A percentile compares a stretch with the other conserved stretches of the same genome.
Evolutionary conservation across 208 protist species (phyloP).

Genomic region (Wallacemonas sp.): DNA sequence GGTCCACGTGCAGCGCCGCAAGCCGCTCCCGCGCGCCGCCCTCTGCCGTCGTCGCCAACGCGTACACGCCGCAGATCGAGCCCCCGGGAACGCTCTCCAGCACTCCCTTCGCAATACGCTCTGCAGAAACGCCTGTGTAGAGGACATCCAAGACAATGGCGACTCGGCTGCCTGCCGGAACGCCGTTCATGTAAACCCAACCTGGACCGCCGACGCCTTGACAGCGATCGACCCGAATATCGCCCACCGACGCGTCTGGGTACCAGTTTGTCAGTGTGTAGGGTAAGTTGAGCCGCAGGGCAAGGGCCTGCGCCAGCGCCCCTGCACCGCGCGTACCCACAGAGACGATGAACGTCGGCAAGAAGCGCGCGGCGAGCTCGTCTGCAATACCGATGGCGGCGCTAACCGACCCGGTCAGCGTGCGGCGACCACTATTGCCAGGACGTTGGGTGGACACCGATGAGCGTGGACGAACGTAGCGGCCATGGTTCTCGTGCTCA

Average conservation of each 20-base stretch:
- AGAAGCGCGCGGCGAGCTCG: neutral
- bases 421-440: neutral
- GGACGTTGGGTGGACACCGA: neutral
- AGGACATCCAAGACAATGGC: conserved; percentile 24
- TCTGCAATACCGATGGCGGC: neutral
- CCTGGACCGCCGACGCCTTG: conserved; percentile 18
- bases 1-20: neutral
- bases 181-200: conserved; percentile 28
- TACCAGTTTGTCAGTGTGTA: conserved; percentile 45
- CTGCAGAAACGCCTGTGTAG: conserved; percentile 7
- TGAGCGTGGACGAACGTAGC: neutral
- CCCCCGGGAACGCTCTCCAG: conserved; percentile 9
- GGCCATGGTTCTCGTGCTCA: neutral
- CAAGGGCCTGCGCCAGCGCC: conserved; percentile 21
- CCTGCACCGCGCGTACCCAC: conserved; percentile 20
- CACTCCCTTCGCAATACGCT: conserved; percentile 20
- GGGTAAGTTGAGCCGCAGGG: conserved; percentile 13
- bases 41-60: conserved; percentile 11
- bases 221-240: conserved; percentile 21
- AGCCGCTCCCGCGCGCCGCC: conserved; percentile 3
- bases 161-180: conserved; percentile 15
- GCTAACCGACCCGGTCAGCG: neutral
- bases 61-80: conserved; percentile 13
- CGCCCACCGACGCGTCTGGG: conserved; percentile 25
- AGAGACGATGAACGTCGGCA: conserved; percentile 24